A percentile compares a stretch with the other conserved stretches of the same genome.
phyloP scores from a whole-genome alignment of 139 green algal genomes.

The Limnomonas spitsbergensis region DNA sequence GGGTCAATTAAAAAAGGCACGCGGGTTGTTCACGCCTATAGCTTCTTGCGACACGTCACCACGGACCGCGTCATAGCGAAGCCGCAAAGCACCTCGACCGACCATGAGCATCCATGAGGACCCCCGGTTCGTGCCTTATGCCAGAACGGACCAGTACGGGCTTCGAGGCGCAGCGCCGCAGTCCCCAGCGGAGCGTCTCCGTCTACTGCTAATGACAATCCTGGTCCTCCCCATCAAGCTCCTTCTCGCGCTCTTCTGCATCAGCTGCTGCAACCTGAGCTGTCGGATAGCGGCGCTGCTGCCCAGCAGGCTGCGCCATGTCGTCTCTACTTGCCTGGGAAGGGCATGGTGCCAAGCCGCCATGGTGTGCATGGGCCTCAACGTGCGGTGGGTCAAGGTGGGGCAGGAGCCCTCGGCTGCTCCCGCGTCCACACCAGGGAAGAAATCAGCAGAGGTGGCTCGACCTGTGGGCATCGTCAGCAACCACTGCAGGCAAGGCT shows the following conservation, averaged over 20 bases:
- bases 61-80: no score
- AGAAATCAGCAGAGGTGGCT: no score
- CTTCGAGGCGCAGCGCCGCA: neutral
- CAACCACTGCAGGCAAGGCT: constrained; percentile 65
- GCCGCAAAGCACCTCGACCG: no score
- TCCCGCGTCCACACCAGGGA: no score
- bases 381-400: neutral
- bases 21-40: no score
- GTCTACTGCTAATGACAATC: constrained; percentile 12
- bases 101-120: neutral
- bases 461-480: constrained; percentile 57
- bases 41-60: no score
- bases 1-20: no score
- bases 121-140: constrained; percentile 21
- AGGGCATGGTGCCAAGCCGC: constrained; percentile 44
- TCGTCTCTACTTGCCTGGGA: constrained; percentile 31
- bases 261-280: constrained; percentile 14
- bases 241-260: neutral
- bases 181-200: neutral
- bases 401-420: neutral
- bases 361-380: constrained; percentile 64
- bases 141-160: constrained; percentile 19
- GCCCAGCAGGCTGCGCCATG: neutral
- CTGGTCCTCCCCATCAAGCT: constrained; percentile 12
- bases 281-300: constrained; percentile 12